Evolutionary conservation across 192 early-diverging fungal genomes (phyloP).

Genomic region (Linnemannia elongata): DNA sequence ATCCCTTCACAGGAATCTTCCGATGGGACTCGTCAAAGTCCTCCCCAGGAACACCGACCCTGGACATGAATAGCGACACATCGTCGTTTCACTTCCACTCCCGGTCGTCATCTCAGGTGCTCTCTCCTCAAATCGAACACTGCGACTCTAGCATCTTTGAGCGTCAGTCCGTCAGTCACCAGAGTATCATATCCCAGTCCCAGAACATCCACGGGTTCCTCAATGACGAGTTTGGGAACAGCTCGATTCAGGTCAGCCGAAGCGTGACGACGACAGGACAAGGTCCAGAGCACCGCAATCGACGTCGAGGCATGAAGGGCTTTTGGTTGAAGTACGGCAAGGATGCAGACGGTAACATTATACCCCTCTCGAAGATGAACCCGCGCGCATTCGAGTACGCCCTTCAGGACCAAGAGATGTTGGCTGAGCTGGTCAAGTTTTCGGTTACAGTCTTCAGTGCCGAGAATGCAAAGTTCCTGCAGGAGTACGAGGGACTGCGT

Average conservation of each 20-base stretch:
- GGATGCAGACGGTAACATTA: constrained; percentile 36
- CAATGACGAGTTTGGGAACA: neutral
- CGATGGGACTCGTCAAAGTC: constrained; percentile 36
- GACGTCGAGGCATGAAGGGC: constrained; percentile 39
- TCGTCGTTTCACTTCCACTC: constrained; percentile 20
- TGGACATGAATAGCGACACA: constrained; percentile 24
- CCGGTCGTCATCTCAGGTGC: constrained; percentile 9
- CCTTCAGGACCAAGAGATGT: constrained; percentile 41
- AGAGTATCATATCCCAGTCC: constrained; percentile 6
- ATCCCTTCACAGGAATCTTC: constrained; percentile 25
- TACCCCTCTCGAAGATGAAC: constrained; percentile 41
- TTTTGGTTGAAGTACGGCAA: constrained; percentile 49
- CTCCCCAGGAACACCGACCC: constrained; percentile 10
- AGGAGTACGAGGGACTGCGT: constrained; percentile 49
- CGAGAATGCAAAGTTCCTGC: constrained; percentile 50
- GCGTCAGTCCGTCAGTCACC: neutral
- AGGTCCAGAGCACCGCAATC: neutral
- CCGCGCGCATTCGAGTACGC: constrained; percentile 54
- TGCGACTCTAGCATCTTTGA: constrained; percentile 13
- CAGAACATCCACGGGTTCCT: neutral
- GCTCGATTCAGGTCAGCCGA: neutral
- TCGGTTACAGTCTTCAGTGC: constrained; percentile 50
- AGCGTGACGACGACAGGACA: neutral
- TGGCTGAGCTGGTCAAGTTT: constrained; percentile 34
- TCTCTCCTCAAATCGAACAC: neutral